Evolutionary conservation across 192 early-diverging fungal species (phyloP).

Genomic region (Linnemannia zychae): DNA sequence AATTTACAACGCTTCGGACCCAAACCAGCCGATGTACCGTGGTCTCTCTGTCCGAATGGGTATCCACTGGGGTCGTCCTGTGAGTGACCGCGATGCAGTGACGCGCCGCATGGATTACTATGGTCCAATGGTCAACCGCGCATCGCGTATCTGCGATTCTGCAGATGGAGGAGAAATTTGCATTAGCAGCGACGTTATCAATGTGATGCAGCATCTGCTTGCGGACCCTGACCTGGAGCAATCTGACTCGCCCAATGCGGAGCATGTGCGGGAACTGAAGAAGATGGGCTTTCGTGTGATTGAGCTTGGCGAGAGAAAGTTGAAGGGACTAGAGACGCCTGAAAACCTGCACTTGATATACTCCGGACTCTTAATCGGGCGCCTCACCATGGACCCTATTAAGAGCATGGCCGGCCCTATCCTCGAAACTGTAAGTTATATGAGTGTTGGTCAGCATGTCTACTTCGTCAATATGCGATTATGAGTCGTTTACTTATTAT

Average conservation of each 20-base stretch:
- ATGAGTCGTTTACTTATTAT: background rate
- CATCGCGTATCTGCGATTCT: slow-evolving; percentile 83
- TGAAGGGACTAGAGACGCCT: slow-evolving; percentile 92
- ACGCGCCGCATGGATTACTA: slow-evolving; percentile 97
- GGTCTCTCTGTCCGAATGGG: slow-evolving; percentile 95
- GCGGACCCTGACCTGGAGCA: slow-evolving; percentile 35
- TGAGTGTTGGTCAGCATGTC: too few relatives aligned
- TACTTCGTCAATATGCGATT: too few relatives aligned
- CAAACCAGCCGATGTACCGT: slow-evolving; percentile 77
- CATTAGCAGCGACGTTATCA: slow-evolving; percentile 84
- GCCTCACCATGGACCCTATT: slow-evolving; percentile 24
- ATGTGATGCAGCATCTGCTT: slow-evolving; percentile 38
- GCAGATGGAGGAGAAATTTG: slow-evolving; percentile 94
- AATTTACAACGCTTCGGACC: slow-evolving; percentile 71
- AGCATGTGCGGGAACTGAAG: slow-evolving; percentile 62
- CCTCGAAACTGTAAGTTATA: slow-evolving; percentile 40
- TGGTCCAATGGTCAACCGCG: slow-evolving; percentile 93
- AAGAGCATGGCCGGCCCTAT: slow-evolving; percentile 19
- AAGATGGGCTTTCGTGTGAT: slow-evolving; percentile 77
- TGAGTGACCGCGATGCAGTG: slow-evolving; percentile 89
- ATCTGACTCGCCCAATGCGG: slow-evolving; percentile 34
- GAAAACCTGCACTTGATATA: slow-evolving; percentile 82
- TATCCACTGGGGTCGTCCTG: slow-evolving; percentile 89
- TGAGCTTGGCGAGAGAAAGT: slow-evolving; percentile 83
- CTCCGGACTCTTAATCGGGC: slow-evolving; percentile 16